These are phyloP conservation scores for Monosporascus cannonballus DNA, from an alignment of 2,329 filamentous ascomycete species.

Conservation along the genomic window DNA sequence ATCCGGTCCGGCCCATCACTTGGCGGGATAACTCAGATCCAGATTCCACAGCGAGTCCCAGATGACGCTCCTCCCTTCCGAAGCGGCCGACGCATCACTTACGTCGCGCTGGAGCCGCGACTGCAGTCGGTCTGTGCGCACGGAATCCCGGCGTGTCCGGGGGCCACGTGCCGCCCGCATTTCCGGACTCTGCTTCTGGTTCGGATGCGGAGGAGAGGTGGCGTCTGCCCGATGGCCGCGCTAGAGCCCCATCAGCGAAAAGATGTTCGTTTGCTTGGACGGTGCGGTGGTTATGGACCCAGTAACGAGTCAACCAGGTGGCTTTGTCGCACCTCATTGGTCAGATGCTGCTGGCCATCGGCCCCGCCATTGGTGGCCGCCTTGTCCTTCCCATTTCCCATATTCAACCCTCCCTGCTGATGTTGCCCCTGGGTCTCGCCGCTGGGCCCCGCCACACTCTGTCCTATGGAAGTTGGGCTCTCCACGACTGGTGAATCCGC, in stretches of 20 bases:
- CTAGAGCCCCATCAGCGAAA: slow-evolving; percentile 24
- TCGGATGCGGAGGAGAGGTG: slow-evolving; percentile 8
- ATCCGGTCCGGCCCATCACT: slow-evolving; percentile 29
- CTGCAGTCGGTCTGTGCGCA: neutral
- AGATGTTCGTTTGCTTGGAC: slow-evolving; percentile 3
- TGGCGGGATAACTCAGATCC: slow-evolving; percentile 46
- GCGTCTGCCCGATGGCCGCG: slow-evolving; percentile 12
- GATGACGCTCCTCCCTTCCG: slow-evolving; percentile 47
- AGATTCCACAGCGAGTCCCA: slow-evolving; percentile 60
- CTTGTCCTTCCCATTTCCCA: neutral
- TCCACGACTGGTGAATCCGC: slow-evolving; percentile 28
- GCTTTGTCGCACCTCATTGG: slow-evolving; percentile 44
- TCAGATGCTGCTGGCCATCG: slow-evolving; percentile 16
- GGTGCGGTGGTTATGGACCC: slow-evolving; percentile 33
- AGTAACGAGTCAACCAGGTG: slow-evolving; percentile 42
- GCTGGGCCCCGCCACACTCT: slow-evolving; percentile 17
- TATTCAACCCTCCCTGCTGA: neutral
- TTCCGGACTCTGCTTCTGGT: slow-evolving; percentile 13
- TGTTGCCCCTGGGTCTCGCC: slow-evolving; percentile 19
- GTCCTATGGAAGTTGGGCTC: slow-evolving; percentile 27
- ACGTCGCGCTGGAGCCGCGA: slow-evolving; percentile 32
- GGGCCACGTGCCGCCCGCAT: slow-evolving; percentile 9
- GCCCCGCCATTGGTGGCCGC: slow-evolving; percentile 12
- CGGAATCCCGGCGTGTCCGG: slow-evolving; percentile 14
- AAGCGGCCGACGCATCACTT: slow-evolving; percentile 28